Evolutionary conservation across 805 yeast species (phyloP), one percentile per base, ranked within the genome.

Genomic region (Kazachstania africana): DNA sequence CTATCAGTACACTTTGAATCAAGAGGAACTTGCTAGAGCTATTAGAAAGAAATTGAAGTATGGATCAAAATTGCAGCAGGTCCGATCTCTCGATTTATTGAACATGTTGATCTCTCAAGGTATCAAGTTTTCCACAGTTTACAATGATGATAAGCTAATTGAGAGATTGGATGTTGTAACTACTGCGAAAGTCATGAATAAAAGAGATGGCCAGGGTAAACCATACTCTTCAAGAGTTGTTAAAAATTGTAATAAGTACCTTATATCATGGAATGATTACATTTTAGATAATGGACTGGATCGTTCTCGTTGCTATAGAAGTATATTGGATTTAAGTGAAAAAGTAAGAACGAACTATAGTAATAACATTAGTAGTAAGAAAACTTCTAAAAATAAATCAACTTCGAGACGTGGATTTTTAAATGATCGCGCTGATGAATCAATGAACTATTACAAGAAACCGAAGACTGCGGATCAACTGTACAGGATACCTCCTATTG

Each of bases 31-130:
- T 2, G 96, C 96, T 0, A 65, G 97, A 26, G 93, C 95, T 1
- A 60, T 91, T 15, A 68, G 98, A 31, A 91, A 91, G 63, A 75
- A 76, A 47, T 60, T 91, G 49, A 91, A 93, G 58, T 80, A 88
- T 49, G 97, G 96, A n/a, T 48, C 65, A 2, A 50, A 57, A 4
- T 56, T 60, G 13, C 78, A 78, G 41, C 94, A 82, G 51, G 44
- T 68, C 32, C 70, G 81, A 28, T 80, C 94, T 0, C 53, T 85
- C 58, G 78, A 47, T 30, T 35, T 78, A 9, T 54, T 76, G 24
- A 81, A 79, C 43, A 57, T 71, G 13, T 51, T 78, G 15, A 73
- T 79, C 2, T 38, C 50, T 9, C 54, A 52, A 33, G 47, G 48
- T 15, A 22, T 53, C 12, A 40, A 34, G 27, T 45, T 50, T 27